phyloP scores from a whole-genome alignment of 768 basidiomycete species.

The Paxillus involutus region DNA sequence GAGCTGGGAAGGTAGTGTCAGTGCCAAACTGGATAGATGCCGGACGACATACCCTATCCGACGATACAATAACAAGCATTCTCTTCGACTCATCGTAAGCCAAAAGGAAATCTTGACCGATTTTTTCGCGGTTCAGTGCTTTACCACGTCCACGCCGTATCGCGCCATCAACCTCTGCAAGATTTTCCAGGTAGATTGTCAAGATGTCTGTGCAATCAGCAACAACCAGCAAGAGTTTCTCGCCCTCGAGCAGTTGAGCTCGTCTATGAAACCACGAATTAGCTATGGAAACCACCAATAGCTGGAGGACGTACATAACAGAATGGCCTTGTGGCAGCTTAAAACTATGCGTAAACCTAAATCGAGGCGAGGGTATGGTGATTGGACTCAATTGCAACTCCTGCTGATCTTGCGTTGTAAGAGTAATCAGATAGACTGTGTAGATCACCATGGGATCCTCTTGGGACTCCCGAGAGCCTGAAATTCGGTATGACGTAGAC shows the following conservation, averaged over 20 bases:
- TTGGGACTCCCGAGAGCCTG: too few species aligned
- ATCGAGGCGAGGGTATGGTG: conserved; percentile 21
- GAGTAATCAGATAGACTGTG: conserved; percentile 25
- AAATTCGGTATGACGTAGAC: not conserved
- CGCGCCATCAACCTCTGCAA: conserved; percentile 31
- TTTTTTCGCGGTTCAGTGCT: too few species aligned
- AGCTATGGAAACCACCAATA: not conserved
- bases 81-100: too few species aligned
- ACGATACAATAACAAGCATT: too few species aligned
- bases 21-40: too few species aligned
- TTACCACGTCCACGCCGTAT: too few species aligned
- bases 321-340: conserved; percentile 18
- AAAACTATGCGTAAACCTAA: conserved; percentile 15
- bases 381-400: conserved; percentile 24
- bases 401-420: conserved; percentile 29
- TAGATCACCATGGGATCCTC: conserved; percentile 12
- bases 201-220: conserved; percentile 35
- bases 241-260: too few species aligned
- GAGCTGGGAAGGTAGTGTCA: too few species aligned
- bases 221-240: conserved; percentile 42
- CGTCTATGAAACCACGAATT: conserved; percentile 15
- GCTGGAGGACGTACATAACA: conserved; percentile 10
- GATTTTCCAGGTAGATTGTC: conserved; percentile 38
- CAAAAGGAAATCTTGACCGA: too few species aligned
- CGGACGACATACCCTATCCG: too few species aligned